phyloP scores from a whole-genome alignment of 106 monocot genomes.

The Dendrobium nobile region DNA sequence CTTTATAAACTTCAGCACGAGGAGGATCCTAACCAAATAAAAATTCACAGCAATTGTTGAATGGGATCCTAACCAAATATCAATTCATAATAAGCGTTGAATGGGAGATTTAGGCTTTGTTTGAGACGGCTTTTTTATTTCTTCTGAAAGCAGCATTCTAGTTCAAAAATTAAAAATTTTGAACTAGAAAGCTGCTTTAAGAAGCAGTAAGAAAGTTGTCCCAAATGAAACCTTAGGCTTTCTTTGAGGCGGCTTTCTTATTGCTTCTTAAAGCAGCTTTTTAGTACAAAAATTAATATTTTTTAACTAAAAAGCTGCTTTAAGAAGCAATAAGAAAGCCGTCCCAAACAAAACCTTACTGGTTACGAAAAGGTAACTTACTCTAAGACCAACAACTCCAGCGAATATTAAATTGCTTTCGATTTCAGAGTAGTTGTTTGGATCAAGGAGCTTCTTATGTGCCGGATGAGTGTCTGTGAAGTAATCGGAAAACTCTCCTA shows the following conservation, averaged over 20 bases:
- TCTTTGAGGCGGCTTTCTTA: too few relatives aligned
- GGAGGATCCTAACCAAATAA: slow-evolving; percentile 45
- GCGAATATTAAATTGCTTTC: slow-evolving; percentile 58
- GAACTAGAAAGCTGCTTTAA: too few relatives aligned
- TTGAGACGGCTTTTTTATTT: too few relatives aligned
- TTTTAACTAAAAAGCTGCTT: too few relatives aligned
- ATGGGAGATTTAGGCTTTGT: not conserved
- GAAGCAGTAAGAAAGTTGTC: too few relatives aligned
- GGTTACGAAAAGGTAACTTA: slow-evolving; percentile 14
- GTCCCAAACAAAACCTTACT: too few relatives aligned
- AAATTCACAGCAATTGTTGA: not conserved
- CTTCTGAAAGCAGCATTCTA: too few relatives aligned
- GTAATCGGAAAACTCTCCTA: slow-evolving; percentile 61
- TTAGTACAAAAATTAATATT: too few relatives aligned
- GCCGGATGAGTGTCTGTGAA: slow-evolving; percentile 41
- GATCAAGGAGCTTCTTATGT: slow-evolving; percentile 58
- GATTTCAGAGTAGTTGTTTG: slow-evolving; percentile 46
- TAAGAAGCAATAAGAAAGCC: too few relatives aligned
- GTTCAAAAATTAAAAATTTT: too few relatives aligned
- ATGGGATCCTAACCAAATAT: slow-evolving; percentile 28
- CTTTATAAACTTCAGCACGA: slow-evolving; percentile 58
- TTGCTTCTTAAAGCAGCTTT: too few relatives aligned
- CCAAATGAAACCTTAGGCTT: too few relatives aligned
- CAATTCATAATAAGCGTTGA: not conserved
- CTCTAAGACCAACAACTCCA: slow-evolving; percentile 50